Base-by-base conservation (phyloP, 495 filamentous ascomycete species). In the Aspergillus baeticus region DNA sequence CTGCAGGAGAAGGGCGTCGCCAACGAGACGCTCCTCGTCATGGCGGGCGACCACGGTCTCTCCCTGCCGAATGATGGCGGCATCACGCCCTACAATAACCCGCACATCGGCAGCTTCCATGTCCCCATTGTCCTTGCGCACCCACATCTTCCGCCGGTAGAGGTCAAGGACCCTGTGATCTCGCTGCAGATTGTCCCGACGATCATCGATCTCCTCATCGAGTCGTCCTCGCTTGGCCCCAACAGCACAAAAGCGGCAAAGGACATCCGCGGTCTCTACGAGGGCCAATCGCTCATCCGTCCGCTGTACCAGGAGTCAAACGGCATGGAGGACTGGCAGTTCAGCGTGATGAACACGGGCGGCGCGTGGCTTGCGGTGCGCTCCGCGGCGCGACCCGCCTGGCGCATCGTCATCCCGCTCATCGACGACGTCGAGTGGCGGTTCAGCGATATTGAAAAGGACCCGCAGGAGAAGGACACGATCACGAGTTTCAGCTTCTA, bases 311-410 rank as follows among this genome's bases (percentile, higher is more conserved):
- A 68, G 38, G 60, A 71, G 29, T 48, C 67, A 50, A 60, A 73
- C 36, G 73, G 72, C 44, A 67, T 69, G 17, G 63, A 74, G 51
- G 64, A 71, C 48, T 81, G 76, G 77, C 76, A 80, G 51, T 79
- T 79, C 58, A 76, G 71, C 26, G 75, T 79, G 49, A 74, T 81
- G 62, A 81, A 81, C 58, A 77, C 78, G 0, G 78, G 78, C n/a
- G 75, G 77, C 1, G 69, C 75, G 1, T 70, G 72, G 66, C 64
- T 81, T 1, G 68, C 71, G 6, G 67, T 78, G 11, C 72, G 73
- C 3, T 78, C 74, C 7, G 74, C 76, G 6, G 70, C 68, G 1
- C 58, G 62, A 7, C 72, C 74, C 0, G 65, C 67, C n/a, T 74
- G 61, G 56, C 68, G 78, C 15, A 67, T 81, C 2, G 73, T 80